A percentile compares a stretch with the other conserved stretches of the same genome.
These are phyloP conservation scores for Podospora australis DNA, from an alignment of 495 filamentous ascomycete genomes.

Conservation along the genomic window DNA sequence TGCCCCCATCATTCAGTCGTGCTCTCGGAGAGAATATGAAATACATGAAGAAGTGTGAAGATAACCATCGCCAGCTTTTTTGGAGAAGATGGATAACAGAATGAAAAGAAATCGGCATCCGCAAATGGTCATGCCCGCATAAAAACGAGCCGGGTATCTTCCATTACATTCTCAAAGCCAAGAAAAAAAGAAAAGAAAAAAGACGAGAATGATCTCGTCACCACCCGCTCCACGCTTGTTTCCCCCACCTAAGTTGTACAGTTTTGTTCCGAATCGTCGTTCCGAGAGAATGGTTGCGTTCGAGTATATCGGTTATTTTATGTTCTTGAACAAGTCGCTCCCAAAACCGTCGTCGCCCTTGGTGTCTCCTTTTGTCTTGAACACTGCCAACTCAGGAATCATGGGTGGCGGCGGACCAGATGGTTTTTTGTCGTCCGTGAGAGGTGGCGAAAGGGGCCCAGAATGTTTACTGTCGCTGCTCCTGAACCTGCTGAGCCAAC, in stretches of 20 bases:
- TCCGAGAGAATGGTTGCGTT: neutral
- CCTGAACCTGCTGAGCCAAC: conserved; percentile 43
- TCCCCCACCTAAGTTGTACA: neutral
- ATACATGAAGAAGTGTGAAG: conserved; percentile 1
- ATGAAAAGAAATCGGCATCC: neutral
- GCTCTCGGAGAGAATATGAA: neutral
- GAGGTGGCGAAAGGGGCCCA: conserved; percentile 13
- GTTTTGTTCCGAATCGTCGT: neutral
- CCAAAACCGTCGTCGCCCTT: conserved; percentile 39
- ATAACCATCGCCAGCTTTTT: neutral
- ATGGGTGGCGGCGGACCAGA: conserved; percentile 50
- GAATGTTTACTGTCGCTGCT: conserved; percentile 26
- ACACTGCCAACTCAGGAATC: conserved; percentile 51
- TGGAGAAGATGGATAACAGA: conserved; percentile 5
- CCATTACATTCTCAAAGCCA: too few relatives aligned
- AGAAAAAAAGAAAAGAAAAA: too few relatives aligned
- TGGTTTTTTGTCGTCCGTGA: conserved; percentile 32
- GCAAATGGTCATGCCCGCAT: conserved; percentile 2
- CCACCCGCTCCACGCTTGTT: neutral
- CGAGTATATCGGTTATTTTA: conserved; percentile 29
- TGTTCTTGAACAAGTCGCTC: conserved; percentile 54
- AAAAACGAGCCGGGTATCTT: conserved; percentile 30
- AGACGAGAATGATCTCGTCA: conserved; percentile 7
- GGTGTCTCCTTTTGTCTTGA: conserved; percentile 41
- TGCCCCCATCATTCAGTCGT: neutral